Conservation (phyloP, 495 filamentous ascomycete species). For the Penicillium waksmanii region DNA sequence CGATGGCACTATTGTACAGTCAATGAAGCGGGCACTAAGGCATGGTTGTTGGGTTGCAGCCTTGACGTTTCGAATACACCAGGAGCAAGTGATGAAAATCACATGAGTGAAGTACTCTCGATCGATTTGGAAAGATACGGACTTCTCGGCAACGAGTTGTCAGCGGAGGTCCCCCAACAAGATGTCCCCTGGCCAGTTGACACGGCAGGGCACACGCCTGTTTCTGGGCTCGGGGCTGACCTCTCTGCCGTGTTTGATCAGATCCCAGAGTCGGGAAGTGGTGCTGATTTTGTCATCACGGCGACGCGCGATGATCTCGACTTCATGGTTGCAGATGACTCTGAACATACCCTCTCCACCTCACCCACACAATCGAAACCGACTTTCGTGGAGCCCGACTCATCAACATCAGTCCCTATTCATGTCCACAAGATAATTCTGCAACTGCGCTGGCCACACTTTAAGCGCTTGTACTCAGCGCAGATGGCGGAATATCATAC, state of each 20-base stretch:
- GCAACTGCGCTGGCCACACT: conserved; percentile 95
- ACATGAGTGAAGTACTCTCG: conserved; percentile 88
- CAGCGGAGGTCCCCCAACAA: conserved; percentile 60
- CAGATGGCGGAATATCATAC: conserved; percentile 98
- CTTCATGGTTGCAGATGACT: conserved; percentile 55
- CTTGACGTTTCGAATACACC: conserved; percentile 61
- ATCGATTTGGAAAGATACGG: conserved; percentile 88
- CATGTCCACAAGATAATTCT: conserved; percentile 91
- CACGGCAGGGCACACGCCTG: conserved; percentile 44
- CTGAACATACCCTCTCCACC: conserved; percentile 44
- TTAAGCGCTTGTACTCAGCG: conserved; percentile 82
- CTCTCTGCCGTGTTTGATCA: conserved; percentile 84
- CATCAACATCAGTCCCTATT: conserved; percentile 79
- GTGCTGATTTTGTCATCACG: conserved; percentile 84
- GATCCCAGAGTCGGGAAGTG: conserved; percentile 74
- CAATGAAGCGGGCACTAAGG: conserved; percentile 90
- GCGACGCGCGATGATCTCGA: conserved; percentile 71
- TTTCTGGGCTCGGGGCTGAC: conserved; percentile 76
- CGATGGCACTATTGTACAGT: conserved; percentile 98
- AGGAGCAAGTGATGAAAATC: conserved; percentile 73
- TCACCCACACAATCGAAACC: conserved; percentile 48
- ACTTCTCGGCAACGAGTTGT: conserved; percentile 77
- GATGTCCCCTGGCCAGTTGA: conserved; percentile 58
- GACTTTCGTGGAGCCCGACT: conserved; percentile 64
- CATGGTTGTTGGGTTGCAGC: conserved; percentile 92